Conservation (phyloP, 2,329 filamentous ascomycete genomes). For the Hypoxylon sp. region DNA sequence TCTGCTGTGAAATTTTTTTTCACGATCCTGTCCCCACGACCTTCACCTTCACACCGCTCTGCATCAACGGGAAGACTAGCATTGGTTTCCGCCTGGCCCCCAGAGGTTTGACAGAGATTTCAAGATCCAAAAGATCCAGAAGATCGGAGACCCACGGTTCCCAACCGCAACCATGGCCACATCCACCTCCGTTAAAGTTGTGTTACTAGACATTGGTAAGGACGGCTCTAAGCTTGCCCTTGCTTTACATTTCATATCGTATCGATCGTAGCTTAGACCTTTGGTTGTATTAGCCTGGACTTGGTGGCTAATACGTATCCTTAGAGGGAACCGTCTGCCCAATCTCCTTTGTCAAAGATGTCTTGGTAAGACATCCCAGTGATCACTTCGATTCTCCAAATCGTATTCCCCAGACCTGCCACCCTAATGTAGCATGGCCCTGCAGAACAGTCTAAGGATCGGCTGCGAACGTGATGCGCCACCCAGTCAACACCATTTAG, state of each 20-base stretch:
- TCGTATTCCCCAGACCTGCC: slow-evolving; percentile 24
- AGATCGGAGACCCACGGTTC: slow-evolving; percentile 43
- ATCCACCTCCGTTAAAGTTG: slow-evolving; percentile 60
- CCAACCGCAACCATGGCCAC: slow-evolving; percentile 53
- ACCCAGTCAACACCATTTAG: slow-evolving; percentile 11
- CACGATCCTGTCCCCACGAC: slow-evolving; percentile 28
- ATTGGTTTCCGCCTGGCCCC: slow-evolving; percentile 42
- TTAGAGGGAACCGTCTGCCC: slow-evolving; percentile 86
- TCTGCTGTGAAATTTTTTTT: slow-evolving; percentile 36
- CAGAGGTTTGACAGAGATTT: slow-evolving; percentile 35
- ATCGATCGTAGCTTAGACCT: slow-evolving; percentile 42
- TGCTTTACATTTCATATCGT: slow-evolving; percentile 39
- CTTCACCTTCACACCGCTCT: slow-evolving; percentile 50
- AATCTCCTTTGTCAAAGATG: slow-evolving; percentile 87
- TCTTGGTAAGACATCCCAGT: slow-evolving; percentile 74
- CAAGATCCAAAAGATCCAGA: slow-evolving; percentile 34
- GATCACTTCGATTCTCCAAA: slow-evolving; percentile 30
- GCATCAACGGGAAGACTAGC: slow-evolving; percentile 42
- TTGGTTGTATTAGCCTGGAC: slow-evolving; percentile 54
- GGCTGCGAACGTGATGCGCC: slow-evolving; percentile 40
- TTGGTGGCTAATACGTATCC: slow-evolving; percentile 60
- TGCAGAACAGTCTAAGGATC: slow-evolving; percentile 46
- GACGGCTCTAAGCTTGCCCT: slow-evolving; percentile 47
- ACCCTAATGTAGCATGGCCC: slow-evolving; percentile 42
- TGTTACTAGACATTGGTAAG: slow-evolving; percentile 74